These are phyloP conservation scores for Tricholoma terreum DNA, from an alignment of 768 basidiomycete genomes.

Conservation along the genomic window DNA sequence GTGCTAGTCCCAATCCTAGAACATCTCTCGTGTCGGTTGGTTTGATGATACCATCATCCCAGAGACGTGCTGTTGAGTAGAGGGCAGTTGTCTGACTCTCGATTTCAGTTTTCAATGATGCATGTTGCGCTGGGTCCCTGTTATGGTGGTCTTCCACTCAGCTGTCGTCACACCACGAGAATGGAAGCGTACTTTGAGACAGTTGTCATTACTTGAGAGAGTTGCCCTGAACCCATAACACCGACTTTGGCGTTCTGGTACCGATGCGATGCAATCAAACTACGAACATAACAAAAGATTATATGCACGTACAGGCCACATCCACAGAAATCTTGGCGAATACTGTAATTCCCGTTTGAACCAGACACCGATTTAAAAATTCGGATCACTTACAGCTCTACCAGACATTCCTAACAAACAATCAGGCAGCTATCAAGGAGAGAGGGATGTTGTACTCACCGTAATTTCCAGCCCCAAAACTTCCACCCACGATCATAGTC, in stretches of 20 bases:
- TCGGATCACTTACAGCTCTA: constrained; percentile 65
- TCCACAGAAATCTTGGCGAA: constrained; percentile 93
- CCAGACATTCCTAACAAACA: constrained; percentile 77
- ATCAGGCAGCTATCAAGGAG: constrained; percentile 1
- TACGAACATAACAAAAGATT: constrained; percentile 2
- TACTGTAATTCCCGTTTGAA: constrained; percentile 48
- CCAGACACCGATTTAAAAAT: neutral
- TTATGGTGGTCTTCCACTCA: neutral
- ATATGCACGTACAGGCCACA: constrained; percentile 81
- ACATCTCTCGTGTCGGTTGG: constrained; percentile 88
- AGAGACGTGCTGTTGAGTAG: constrained; percentile 89
- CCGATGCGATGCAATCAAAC: constrained; percentile 6
- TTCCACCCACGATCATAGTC: constrained; percentile 90
- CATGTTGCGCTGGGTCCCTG: constrained; percentile 80
- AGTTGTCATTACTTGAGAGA: constrained; percentile 89
- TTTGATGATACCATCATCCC: constrained; percentile 91
- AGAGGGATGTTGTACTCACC: constrained; percentile 42
- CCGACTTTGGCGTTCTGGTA: constrained; percentile 84
- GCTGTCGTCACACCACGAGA: neutral
- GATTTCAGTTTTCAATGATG: constrained; percentile 73
- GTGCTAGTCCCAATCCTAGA: constrained; percentile 80
- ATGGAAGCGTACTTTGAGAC: constrained; percentile 67
- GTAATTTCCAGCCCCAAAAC: constrained; percentile 94
- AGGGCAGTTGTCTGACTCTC: constrained; percentile 85
- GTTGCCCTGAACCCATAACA: constrained; percentile 93